Evolutionary conservation across 2,329 filamentous ascomycete genomes (phyloP), one percentile per base, ranked within the genome.

Genomic region (Colletotrichum aenigma): DNA sequence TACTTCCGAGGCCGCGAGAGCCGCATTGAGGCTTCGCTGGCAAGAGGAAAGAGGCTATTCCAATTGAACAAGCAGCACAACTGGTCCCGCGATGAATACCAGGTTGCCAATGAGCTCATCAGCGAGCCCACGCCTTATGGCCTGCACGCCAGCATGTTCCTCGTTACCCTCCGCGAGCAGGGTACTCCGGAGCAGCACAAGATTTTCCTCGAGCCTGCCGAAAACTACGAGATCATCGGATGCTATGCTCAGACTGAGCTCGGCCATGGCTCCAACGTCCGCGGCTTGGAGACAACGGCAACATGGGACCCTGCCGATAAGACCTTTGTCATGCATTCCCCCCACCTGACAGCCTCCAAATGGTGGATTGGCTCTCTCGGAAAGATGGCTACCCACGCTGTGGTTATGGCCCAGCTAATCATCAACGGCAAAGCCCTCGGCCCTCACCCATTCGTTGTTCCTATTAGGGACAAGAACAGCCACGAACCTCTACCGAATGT

Each of bases 281-380:
- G 93, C 75, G 93, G 93, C 15, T 87, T 95, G 15, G 93, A 95
- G 84, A 94, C 93, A 0, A 93, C 91, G 0, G 93, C 93, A 2
- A 95, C 91, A 1, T 96, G 93, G 93, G 93, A 94, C 80, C 86
- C 91, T 0, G 87, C 92, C 7, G 93, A 95, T 83, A 93, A 94
- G 88, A 94, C 92, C 4, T 96, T 96, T 80, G 93, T 88, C 16
- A 88, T 96, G 43, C 92, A 96, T 84, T 95, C 93, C 1, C 94
- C 94, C 12, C 88, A 91, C 76, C 87, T 96, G 71, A 96, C 94
- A 3, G 91, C 94, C 0, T 93, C 93, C 38, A 96, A 96, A 82
- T 96, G 94, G 94, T 96, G 94, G 94, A 95, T 95, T 79, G 94
- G 94, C 2, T 94, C 93, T 13, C 88, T 96, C 5, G 94, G 94